phyloP scores from a whole-genome alignment of 176 grass and related monocot genomes.

The Aegilops tauschii region DNA sequence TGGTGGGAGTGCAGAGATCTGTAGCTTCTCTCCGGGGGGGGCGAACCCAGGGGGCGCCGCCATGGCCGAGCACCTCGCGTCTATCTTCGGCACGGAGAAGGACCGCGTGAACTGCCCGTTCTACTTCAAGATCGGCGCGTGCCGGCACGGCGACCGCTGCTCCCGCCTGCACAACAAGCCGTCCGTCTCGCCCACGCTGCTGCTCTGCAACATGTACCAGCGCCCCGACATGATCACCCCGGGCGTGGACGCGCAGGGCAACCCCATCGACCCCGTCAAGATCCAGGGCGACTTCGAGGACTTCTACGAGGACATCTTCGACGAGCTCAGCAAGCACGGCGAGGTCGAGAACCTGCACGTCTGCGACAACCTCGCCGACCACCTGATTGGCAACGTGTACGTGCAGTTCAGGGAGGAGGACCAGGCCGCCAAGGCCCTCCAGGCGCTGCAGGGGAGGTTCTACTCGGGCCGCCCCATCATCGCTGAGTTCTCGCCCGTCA shows the following conservation, averaged over 20 bases:
- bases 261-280: slow-evolving; percentile 54
- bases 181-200: slow-evolving; percentile 62
- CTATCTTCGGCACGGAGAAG: slow-evolving; percentile 85
- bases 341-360: slow-evolving; percentile 83
- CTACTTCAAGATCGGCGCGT: slow-evolving; percentile 85
- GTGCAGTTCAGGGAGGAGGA: slow-evolving; percentile 90
- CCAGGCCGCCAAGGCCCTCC: slow-evolving; percentile 63
- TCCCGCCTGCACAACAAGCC: slow-evolving; percentile 77
- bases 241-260: slow-evolving; percentile 64
- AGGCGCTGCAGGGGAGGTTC: slow-evolving; percentile 71
- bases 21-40: not conserved
- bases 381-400: slow-evolving; percentile 97
- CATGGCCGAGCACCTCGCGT: slow-evolving; percentile 77
- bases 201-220: slow-evolving; percentile 82
- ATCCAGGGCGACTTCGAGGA: slow-evolving; percentile 95
- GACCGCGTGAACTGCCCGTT: slow-evolving; percentile 85
- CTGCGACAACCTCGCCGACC: slow-evolving; percentile 93
- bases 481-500: slow-evolving; percentile 90
- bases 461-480: slow-evolving; percentile 93
- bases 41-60: not conserved
- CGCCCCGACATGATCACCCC: slow-evolving; percentile 78
- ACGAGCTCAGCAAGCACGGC: slow-evolving; percentile 84
- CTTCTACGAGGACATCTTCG: slow-evolving; percentile 94
- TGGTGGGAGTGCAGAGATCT: slow-evolving; percentile 10
- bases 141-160: slow-evolving; percentile 69